Base-by-base conservation (phyloP, 2,329 filamentous ascomycete genomes). In the Cladophialophora exuberans region DNA sequence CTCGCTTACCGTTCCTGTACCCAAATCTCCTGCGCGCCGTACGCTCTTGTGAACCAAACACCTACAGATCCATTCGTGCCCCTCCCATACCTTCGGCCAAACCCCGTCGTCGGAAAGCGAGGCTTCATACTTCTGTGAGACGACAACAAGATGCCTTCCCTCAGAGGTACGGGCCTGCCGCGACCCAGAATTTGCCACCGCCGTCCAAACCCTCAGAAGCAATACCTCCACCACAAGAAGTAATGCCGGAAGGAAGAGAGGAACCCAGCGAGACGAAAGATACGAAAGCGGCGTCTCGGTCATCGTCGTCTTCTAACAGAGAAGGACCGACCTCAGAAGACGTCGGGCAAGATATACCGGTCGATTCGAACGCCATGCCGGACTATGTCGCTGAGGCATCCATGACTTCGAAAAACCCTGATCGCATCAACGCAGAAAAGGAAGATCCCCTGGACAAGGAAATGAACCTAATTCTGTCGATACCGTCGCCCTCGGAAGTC, bases 1-100 rank as follows among this genome's bases (percentile, higher is more conserved):
- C 77, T 57, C 79, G 86, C 65, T 75, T 89, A 56, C 82, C 83
- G 13, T 89, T 89, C 65, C 76, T 89, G 15, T 89, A 88, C 63
- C 85, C 87, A 41, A 83, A 84, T 62, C 71, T 89, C 51, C 82
- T 86, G 70, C 83, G 84, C 51, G 76, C 79, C 13, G 69, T 79
- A 60, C 76, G 79, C 66, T 70, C 70, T 67, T 83, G 71, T 67
- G 76, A 72, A 68, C 75, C 70, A 35, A 73, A 60, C 25, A 72
- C 70, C 20, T 72, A 75, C 62, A 68, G 73, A 63, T 70, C 75
- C 11, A 70, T 78, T 50, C 70, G 74, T 57, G 66, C 73, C 28
- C 66, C 65, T 44, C 67, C 59, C 61, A 60, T 53, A 55, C 3
- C 38, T 30, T 59, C 54, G 52, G 25, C 52, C 62, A 50, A 61